Evolutionary conservation across 129 eudicot genomes (phyloP), one percentile per base, ranked within the genome.

Genomic region (Heracleum sosnowskyi): DNA sequence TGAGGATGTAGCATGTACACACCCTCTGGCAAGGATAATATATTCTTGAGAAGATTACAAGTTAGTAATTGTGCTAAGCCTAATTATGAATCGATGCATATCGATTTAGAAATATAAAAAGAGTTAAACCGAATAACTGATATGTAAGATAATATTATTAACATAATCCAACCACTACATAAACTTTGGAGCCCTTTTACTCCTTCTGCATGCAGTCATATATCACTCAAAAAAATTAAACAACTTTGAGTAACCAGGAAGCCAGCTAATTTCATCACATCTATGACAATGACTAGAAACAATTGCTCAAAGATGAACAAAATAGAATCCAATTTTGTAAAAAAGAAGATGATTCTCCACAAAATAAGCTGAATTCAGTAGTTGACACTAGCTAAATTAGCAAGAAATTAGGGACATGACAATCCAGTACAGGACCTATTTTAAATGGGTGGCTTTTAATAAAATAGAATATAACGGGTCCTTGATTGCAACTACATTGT

Each of bases 401-500:
- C 74, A 63, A 24, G 28, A 63, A 63, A 63, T 63, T 64, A 69
- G 81, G 78, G 83, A 76, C 81, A 73, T 80, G 76, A 74, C 34
- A 76, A 62, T 57, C 84, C 44, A 80, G 17, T 71, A 34, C 72
- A 76, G 62, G 69, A 78, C 63, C 78, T 55, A 69, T 70, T 66
- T 66, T 37, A 64, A 53, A 83, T 46, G 76, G 79, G 26, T 75
- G 83, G 79, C n/a, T 77, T 47, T 64, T 22, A 53, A 34, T 45
- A 62, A 74, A 35, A 37, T n/a, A 79, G 20, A 71, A 74, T 70
- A 78, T 34, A 17, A 74, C 51, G 53, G 81, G 80, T 57, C 76
- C 85, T 69, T 57, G 69, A 70, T 75, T 16, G 64, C 71, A 78
- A 55, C 82, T 28, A 75, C 73, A 78, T 74, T 74, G 77, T 74